Evolutionary conservation across 768 basidiomycete genomes (phyloP).

Genomic region (Flagelloscypha sp.): DNA sequence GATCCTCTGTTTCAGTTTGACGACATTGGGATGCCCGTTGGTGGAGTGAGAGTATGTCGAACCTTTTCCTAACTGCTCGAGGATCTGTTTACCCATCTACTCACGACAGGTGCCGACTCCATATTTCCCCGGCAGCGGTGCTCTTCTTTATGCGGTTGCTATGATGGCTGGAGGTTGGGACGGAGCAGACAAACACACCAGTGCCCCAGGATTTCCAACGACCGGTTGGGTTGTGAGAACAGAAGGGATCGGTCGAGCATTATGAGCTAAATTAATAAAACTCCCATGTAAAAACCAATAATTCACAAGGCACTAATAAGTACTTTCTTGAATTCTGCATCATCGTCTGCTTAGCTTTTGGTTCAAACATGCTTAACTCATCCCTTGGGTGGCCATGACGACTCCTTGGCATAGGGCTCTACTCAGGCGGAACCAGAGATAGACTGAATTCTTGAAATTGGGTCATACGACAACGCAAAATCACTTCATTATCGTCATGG

Average conservation of each 20-base stretch:
- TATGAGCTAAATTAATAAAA: too few species aligned
- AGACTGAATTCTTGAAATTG: too few species aligned
- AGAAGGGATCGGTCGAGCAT: constrained; percentile 27
- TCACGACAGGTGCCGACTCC: constrained; percentile 39
- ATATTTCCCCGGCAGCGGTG: constrained; percentile 51
- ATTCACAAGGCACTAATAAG: too few species aligned
- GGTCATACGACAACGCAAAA: too few species aligned
- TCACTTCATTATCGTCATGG: too few species aligned
- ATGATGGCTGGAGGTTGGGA: constrained; percentile 60
- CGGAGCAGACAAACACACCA: constrained; percentile 21
- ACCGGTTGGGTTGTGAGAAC: constrained; percentile 29
- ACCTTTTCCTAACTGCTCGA: background rate
- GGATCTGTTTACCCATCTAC: constrained; percentile 2
- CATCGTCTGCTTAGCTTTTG: too few species aligned
- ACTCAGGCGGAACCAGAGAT: too few species aligned
- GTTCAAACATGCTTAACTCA: too few species aligned
- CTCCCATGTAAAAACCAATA: too few species aligned
- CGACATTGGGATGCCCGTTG: constrained; percentile 52
- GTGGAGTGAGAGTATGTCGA: constrained; percentile 29
- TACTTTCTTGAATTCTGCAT: too few species aligned
- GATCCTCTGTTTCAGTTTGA: constrained; percentile 49
- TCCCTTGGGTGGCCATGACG: too few species aligned
- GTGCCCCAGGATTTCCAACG: constrained; percentile 32
- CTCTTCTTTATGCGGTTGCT: constrained; percentile 41
- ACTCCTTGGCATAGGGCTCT: too few species aligned